Evolutionary conservation across 2,329 filamentous ascomycete species (phyloP).

Genomic region (Cladobotryum mycophilum): DNA sequence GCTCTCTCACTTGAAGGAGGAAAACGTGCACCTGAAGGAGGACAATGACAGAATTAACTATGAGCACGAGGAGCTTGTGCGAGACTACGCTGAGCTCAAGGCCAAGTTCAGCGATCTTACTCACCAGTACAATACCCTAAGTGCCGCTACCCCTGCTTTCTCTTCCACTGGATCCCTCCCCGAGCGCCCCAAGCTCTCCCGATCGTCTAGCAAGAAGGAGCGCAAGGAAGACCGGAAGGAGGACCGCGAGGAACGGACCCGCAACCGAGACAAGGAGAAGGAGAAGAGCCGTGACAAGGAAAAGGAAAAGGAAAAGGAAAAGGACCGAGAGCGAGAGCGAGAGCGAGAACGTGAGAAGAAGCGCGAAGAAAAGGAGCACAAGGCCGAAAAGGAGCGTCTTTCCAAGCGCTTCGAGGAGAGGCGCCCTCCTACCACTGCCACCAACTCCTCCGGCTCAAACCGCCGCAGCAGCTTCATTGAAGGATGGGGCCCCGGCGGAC

Average conservation of each 20-base stretch:
- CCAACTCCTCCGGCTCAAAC: constrained; percentile 15
- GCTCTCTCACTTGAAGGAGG: constrained; percentile 20
- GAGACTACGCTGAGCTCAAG: constrained; percentile 21
- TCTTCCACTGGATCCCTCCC: constrained; percentile 21
- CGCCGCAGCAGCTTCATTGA: constrained; percentile 31
- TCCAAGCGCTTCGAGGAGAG: constrained; percentile 32
- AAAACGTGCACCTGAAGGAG: constrained; percentile 19
- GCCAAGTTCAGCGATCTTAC: constrained; percentile 24
- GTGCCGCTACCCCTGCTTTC: constrained; percentile 18
- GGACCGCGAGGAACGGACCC: constrained; percentile 22
- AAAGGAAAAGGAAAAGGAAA: constrained; percentile 23
- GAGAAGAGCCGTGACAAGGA: constrained; percentile 21
- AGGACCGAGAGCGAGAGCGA: constrained; percentile 21
- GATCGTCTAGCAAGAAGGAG: constrained; percentile 23
- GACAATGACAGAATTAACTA: constrained; percentile 19
- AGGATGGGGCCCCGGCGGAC: constrained; percentile 26
- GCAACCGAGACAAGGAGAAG: constrained; percentile 11
- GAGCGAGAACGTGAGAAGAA: constrained; percentile 20
- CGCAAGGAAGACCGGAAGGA: constrained; percentile 11
- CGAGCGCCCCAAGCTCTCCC: constrained; percentile 22
- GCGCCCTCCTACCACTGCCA: constrained; percentile 15
- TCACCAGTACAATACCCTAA: constrained; percentile 23
- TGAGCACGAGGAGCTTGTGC: constrained; percentile 23
- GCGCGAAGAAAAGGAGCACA: constrained; percentile 24
- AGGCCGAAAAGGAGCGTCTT: constrained; percentile 31